Percentiles rank a stretch among this genome's conserved stretches.
These are phyloP conservation scores for Candida stauntonica DNA, from an alignment of 805 yeast genomes.

Conservation along the genomic window DNA sequence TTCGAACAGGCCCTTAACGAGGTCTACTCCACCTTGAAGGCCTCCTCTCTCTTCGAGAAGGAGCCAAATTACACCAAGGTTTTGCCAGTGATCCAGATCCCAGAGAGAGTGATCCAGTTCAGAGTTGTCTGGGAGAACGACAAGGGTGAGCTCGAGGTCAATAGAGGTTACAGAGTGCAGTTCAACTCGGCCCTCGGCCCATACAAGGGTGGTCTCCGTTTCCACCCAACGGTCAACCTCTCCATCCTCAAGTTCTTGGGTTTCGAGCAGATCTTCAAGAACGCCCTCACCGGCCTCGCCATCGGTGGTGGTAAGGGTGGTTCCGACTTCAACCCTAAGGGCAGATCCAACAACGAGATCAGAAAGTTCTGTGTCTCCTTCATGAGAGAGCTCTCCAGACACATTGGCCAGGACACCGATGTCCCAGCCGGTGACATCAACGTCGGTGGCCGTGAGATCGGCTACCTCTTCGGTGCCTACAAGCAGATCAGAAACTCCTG, in stretches of 20 bases:
- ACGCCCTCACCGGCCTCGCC: constrained; percentile 93
- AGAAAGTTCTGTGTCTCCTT: constrained; percentile 95
- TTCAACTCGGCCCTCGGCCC: constrained; percentile 98
- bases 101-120: constrained; percentile 95
- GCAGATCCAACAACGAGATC: constrained; percentile 87
- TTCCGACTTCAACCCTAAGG: constrained; percentile 96
- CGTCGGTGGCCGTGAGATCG: constrained; percentile 74
- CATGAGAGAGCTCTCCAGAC: constrained; percentile 93
- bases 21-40: constrained; percentile 80
- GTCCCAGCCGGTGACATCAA: constrained; percentile 99
- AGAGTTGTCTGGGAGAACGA: constrained; percentile 98
- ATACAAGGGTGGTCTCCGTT: constrained; percentile 97
- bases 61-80: constrained; percentile 89
- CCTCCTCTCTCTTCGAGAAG: constrained; percentile 83
- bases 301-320: constrained; percentile 99
- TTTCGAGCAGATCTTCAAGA: constrained; percentile 97
- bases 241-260: constrained; percentile 95
- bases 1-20: constrained; percentile 98
- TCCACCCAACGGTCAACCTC: constrained; percentile 95
- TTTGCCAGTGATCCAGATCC: constrained; percentile 85
- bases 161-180: constrained; percentile 97
- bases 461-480: constrained; percentile 96
- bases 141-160: constrained; percentile 84
- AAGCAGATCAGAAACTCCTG: constrained; percentile 84
- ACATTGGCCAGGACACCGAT: constrained; percentile 96